These are phyloP conservation scores for Arabidopsis suecica DNA, from an alignment of 345 rosid species.

Conservation along the genomic window DNA sequence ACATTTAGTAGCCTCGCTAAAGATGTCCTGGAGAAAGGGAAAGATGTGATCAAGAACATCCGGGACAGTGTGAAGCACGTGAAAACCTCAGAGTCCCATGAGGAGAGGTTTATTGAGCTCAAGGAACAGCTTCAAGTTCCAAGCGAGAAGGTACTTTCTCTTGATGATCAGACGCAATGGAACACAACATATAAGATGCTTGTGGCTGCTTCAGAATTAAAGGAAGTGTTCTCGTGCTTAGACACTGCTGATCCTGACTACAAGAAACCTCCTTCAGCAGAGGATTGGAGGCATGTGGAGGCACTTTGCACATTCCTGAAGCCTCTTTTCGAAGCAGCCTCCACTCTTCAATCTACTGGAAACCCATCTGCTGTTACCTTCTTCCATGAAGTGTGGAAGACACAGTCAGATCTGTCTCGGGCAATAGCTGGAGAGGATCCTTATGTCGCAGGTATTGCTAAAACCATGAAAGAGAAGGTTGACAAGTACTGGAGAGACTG, in stretches of 20 bases:
- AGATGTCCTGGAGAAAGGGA: conserved; percentile 61
- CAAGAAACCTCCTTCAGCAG: conserved; percentile 71
- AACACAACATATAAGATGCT: conserved; percentile 86
- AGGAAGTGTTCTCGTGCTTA: conserved; percentile 89
- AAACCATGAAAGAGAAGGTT: conserved; percentile 69
- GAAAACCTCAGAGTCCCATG: conserved; percentile 81
- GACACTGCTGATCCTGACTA: conserved; percentile 83
- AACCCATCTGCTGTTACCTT: conserved; percentile 63
- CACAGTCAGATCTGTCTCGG: conserved; percentile 73
- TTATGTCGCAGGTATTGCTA: conserved; percentile 53
- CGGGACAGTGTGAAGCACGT: conserved; percentile 84
- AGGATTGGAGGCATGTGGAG: conserved; percentile 79
- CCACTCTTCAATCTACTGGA: conserved; percentile 53
- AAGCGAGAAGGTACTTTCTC: conserved; percentile 62
- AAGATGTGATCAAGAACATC: conserved; percentile 68
- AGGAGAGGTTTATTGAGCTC: conserved; percentile 87
- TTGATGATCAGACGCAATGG: conserved; percentile 85
- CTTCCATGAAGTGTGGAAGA: conserved; percentile 92
- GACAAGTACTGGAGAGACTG: conserved; percentile 79
- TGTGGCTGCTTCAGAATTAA: conserved; percentile 78
- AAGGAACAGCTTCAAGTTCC: conserved; percentile 92
- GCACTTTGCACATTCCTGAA: conserved; percentile 69
- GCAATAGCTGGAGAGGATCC: conserved; percentile 64
- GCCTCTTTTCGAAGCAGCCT: conserved; percentile 77
- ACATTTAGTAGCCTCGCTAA: conserved; percentile 64